These are phyloP conservation scores for Chytriomyces confervae DNA, from an alignment of 192 early-diverging fungal species.

Conservation along the genomic window DNA sequence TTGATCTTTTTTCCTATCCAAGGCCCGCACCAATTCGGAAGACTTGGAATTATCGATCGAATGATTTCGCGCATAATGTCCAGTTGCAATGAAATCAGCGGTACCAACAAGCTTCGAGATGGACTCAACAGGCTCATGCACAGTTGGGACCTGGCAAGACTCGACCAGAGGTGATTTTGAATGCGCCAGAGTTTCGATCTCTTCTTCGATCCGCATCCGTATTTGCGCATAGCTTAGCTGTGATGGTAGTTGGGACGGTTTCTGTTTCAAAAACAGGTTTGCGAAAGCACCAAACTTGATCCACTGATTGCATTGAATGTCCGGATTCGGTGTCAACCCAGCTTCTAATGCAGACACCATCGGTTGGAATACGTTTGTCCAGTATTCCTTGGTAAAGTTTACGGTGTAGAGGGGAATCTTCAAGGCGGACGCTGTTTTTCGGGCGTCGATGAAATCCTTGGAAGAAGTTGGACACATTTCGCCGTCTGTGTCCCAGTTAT, in stretches of 20 bases:
- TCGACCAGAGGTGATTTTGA: not conserved
- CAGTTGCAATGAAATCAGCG: conserved; percentile 65
- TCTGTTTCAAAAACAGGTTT: conserved; percentile 47
- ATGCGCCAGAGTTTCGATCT: not conserved
- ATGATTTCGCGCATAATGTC: conserved; percentile 67
- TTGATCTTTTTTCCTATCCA: conserved; percentile 87
- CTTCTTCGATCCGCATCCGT: not conserved
- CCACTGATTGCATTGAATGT: conserved; percentile 84
- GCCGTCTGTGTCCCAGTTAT: conserved; percentile 88
- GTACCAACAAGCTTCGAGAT: not conserved
- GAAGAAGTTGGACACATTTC: conserved; percentile 21
- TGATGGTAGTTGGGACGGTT: not conserved
- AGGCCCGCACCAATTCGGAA: conserved; percentile 37
- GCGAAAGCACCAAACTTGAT: conserved; percentile 95
- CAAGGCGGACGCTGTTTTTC: conserved; percentile 62
- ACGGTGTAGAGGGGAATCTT: conserved; percentile 66
- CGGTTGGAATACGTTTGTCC: conserved; percentile 84
- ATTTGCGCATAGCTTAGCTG: not conserved
- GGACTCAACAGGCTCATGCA: not conserved
- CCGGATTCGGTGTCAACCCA: conserved; percentile 90
- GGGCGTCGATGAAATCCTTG: conserved; percentile 29
- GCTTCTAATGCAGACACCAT: conserved; percentile 73
- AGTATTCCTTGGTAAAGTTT: conserved; percentile 88
- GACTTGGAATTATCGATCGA: not conserved
- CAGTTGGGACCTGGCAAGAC: not conserved